These are phyloP conservation scores for Vitellaria paradoxa DNA, from an alignment of 179 eudicot genomes.

Conservation along the genomic window DNA sequence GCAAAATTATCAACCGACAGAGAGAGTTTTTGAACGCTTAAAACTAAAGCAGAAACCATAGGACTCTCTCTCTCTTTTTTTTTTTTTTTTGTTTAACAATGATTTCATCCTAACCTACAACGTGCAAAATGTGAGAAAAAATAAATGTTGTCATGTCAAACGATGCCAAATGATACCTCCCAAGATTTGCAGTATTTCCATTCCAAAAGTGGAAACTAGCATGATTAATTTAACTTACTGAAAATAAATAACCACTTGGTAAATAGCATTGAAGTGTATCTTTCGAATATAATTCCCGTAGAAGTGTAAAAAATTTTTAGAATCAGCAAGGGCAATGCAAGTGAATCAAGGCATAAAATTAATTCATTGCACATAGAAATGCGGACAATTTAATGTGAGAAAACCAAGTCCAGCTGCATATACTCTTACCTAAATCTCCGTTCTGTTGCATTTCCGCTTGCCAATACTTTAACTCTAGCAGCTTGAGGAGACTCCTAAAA, in stretches of 20 bases:
- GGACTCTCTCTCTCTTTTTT: not conserved
- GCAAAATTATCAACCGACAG: not conserved
- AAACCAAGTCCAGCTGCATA: slow-evolving; percentile 9
- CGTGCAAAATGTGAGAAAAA: not conserved
- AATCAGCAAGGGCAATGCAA: not conserved
- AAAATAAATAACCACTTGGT: not conserved
- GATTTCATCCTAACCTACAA: not conserved
- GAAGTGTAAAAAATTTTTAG: not conserved
- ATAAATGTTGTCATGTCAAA: not conserved
- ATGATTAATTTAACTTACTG: not conserved
- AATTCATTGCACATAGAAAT: not conserved
- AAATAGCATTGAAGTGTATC: not conserved
- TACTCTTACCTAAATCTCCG: slow-evolving; percentile 81
- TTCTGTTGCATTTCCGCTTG: slow-evolving; percentile 98
- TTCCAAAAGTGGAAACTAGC: slow-evolving; percentile 2
- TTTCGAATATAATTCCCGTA: no score
- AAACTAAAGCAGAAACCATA: not conserved
- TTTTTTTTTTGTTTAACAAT: no score
- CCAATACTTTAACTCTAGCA: slow-evolving; percentile 95
- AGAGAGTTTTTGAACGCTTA: not conserved
- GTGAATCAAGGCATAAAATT: not conserved
- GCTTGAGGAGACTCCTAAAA: slow-evolving; percentile 98
- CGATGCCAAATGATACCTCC: not conserved
- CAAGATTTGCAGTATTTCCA: not conserved
- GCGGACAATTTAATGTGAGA: not conserved